Percentiles rank a stretch among this genome's conserved stretches.
These are phyloP conservation scores for Aristolochia californica DNA, from an alignment of 164 flowering plant genomes.

Conservation along the genomic window DNA sequence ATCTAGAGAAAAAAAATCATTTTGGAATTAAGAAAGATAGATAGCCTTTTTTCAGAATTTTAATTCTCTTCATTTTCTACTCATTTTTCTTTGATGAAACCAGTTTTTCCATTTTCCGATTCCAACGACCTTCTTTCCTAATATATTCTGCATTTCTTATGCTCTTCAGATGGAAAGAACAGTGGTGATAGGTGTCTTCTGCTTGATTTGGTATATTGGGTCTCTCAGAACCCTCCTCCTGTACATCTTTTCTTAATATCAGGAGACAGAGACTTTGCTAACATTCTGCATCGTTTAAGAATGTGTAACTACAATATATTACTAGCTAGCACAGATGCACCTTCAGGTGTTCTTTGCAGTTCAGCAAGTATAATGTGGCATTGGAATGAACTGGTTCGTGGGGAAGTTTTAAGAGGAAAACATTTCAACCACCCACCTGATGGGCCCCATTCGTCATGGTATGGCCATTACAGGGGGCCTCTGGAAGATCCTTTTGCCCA, in stretches of 20 bases:
- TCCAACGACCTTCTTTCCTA: neutral
- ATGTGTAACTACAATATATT: slow-evolving; percentile 82
- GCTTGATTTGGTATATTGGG: slow-evolving; percentile 72
- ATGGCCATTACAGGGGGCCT: slow-evolving; percentile 52
- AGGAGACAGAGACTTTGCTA: slow-evolving; percentile 72
- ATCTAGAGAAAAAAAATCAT: no score
- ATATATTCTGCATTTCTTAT: neutral
- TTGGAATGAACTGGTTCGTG: slow-evolving; percentile 59
- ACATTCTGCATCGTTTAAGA: slow-evolving; percentile 58
- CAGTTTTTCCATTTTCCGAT: neutral
- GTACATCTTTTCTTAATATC: slow-evolving; percentile 85
- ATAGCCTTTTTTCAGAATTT: neutral
- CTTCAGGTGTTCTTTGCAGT: slow-evolving; percentile 41
- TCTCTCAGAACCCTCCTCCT: slow-evolving; percentile 89
- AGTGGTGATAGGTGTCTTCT: slow-evolving; percentile 78
- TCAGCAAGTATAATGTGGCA: slow-evolving; percentile 93
- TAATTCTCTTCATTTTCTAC: neutral
- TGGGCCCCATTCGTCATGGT: slow-evolving; percentile 80
- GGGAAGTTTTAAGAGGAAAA: slow-evolving; percentile 52
- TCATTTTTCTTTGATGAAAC: neutral
- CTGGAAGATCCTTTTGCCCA: slow-evolving; percentile 50
- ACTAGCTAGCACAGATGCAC: slow-evolving; percentile 46
- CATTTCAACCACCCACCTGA: slow-evolving; percentile 84
- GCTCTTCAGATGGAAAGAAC: slow-evolving; percentile 68
- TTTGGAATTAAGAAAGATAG: neutral